These are phyloP conservation scores for Hymenoscyphus albidus DNA, from an alignment of 2,329 filamentous ascomycete species.

Conservation along the genomic window DNA sequence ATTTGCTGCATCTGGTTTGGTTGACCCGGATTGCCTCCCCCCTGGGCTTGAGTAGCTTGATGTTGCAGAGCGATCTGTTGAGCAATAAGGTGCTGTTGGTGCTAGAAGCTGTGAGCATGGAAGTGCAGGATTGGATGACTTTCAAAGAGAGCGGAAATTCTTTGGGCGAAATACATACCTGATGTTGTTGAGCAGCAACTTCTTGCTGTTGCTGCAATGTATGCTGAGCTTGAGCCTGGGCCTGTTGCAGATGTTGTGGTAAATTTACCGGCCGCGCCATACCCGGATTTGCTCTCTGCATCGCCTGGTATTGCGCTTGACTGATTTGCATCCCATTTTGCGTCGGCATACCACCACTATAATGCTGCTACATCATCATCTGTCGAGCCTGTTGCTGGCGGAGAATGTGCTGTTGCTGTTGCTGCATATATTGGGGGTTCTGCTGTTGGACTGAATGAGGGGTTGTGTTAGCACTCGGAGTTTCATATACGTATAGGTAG, in stretches of 20 bases:
- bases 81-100: constrained; percentile 41
- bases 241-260: constrained; percentile 43
- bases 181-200: constrained; percentile 35
- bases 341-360: constrained; percentile 49
- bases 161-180: constrained; percentile 18
- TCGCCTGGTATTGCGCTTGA: constrained; percentile 48
- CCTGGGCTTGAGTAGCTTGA: constrained; percentile 41
- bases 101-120: constrained; percentile 20
- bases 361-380: constrained; percentile 52
- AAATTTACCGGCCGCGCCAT: constrained; percentile 45
- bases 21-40: constrained; percentile 43
- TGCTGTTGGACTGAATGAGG: constrained; percentile 22
- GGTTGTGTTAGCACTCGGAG: constrained; percentile 22
- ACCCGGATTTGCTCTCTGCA: constrained; percentile 41
- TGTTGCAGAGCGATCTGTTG: constrained; percentile 48
- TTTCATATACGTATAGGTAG: not conserved
- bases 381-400: constrained; percentile 48
- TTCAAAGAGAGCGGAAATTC: constrained; percentile 1
- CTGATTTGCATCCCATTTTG: constrained; percentile 53
- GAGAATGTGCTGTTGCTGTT: constrained; percentile 53
- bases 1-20: constrained; percentile 47
- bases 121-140: not conserved
- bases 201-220: constrained; percentile 40
- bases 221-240: constrained; percentile 38
- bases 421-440: constrained; percentile 37